A percentile compares a stretch with the other conserved stretches of the same genome.
These are phyloP conservation scores for Erodium maritimum DNA, from an alignment of 345 rosid species.

Conservation along the genomic window DNA sequence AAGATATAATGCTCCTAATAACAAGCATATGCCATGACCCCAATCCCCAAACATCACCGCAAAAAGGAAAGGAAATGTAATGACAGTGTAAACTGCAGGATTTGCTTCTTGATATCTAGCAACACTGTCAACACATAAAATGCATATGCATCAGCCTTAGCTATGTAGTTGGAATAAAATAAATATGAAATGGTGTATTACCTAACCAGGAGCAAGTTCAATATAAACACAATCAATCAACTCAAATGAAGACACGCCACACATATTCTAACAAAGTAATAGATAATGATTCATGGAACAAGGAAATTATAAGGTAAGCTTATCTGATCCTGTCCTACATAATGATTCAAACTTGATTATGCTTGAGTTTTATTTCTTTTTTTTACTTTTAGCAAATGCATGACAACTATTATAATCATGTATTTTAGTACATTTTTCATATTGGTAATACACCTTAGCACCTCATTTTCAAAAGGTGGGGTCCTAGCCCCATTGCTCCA, in stretches of 20 bases:
- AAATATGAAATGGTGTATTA: neutral
- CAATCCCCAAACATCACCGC: slow-evolving; percentile 99
- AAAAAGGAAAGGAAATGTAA: slow-evolving; percentile 94
- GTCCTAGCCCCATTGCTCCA: too few relatives aligned
- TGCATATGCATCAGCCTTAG: neutral
- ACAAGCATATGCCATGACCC: slow-evolving; percentile 98
- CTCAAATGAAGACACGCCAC: neutral
- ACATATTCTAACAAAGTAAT: too few relatives aligned
- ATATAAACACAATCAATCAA: neutral
- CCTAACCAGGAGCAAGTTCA: neutral
- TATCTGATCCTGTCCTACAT: neutral
- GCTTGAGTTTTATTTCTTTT: too few relatives aligned
- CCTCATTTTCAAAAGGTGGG: too few relatives aligned
- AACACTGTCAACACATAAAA: slow-evolving; percentile 50
- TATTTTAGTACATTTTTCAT: too few relatives aligned
- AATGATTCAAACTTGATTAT: neutral
- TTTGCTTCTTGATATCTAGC: slow-evolving; percentile 96
- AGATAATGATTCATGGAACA: neutral
- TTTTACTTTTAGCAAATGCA: too few relatives aligned
- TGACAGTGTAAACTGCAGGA: slow-evolving; percentile 80
- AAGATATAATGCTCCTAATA: slow-evolving; percentile 79
- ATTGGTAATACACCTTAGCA: too few relatives aligned
- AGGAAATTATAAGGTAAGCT: neutral
- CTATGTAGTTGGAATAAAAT: neutral
- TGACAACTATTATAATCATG: too few relatives aligned